Evolutionary conservation across 2,329 filamentous ascomycete genomes (phyloP).

Genomic region (Fusarium longipes): DNA sequence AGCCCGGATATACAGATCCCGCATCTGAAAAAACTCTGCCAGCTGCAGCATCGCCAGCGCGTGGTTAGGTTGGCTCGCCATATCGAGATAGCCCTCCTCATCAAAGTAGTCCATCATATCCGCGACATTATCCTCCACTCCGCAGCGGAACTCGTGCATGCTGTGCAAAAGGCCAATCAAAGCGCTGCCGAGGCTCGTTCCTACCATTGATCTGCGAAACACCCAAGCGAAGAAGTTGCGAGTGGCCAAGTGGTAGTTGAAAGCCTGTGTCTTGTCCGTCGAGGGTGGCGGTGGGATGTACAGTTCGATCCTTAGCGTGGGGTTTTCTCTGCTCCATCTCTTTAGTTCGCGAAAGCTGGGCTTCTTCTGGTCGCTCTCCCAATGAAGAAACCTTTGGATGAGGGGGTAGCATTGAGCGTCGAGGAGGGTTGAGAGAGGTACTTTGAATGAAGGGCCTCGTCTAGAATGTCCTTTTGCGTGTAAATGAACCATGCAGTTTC

Average conservation of each 20-base stretch:
- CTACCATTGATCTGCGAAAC: conserved; percentile 73
- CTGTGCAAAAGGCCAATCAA: conserved; percentile 73
- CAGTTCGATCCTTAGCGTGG: conserved; percentile 62
- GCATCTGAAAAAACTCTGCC: conserved; percentile 72
- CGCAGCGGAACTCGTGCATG: conserved; percentile 70
- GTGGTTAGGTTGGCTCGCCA: conserved; percentile 73
- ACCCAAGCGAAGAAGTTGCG: conserved; percentile 83
- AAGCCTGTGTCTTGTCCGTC: conserved; percentile 64
- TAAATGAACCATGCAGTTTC: conserved; percentile 77
- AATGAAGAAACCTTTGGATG: conserved; percentile 62
- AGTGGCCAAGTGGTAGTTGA: conserved; percentile 73
- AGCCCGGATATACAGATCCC: conserved; percentile 76
- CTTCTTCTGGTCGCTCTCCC: conserved; percentile 43
- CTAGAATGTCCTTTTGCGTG: conserved; percentile 73
- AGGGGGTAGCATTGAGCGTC: conserved; percentile 69
- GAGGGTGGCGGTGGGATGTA: conserved; percentile 74
- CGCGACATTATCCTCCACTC: conserved; percentile 65
- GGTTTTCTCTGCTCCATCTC: conserved; percentile 48
- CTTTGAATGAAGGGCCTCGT: conserved; percentile 73
- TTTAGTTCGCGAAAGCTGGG: conserved; percentile 48
- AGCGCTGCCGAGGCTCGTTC: conserved; percentile 71
- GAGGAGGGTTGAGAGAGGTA: conserved; percentile 69
- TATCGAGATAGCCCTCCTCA: conserved; percentile 74
- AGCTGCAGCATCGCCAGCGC: conserved; percentile 75
- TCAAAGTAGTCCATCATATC: conserved; percentile 75